Evolutionary conservation across 108 stramenopile species (phyloP).

Genomic region (Fragilaria crotonensis): DNA sequence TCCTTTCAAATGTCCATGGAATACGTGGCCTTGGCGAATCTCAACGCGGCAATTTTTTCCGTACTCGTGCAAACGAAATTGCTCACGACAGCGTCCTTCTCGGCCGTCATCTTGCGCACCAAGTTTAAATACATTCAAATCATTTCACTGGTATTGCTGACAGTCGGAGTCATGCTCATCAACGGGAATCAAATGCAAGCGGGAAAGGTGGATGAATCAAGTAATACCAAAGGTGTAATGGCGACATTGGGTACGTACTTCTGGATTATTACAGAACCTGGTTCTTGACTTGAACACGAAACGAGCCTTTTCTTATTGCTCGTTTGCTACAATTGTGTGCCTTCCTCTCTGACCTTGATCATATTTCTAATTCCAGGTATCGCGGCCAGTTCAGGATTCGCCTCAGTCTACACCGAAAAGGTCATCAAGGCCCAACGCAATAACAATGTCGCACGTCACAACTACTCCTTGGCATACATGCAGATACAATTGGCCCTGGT

Average conservation of each 20-base stretch:
- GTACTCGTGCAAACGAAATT: slow-evolving; percentile 93
- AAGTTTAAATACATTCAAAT: slow-evolving; percentile 65
- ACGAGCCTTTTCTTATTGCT: not conserved
- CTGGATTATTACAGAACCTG: too few relatives aligned
- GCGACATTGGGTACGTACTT: slow-evolving; percentile 34
- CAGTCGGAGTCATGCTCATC: slow-evolving; percentile 87
- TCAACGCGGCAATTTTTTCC: slow-evolving; percentile 89
- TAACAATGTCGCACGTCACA: slow-evolving; percentile 6
- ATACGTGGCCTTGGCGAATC: slow-evolving; percentile 88
- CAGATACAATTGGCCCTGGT: slow-evolving; percentile 58
- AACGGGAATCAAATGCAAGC: slow-evolving; percentile 32
- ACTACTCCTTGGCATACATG: slow-evolving; percentile 35
- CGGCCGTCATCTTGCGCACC: slow-evolving; percentile 76
- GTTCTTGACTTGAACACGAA: too few relatives aligned
- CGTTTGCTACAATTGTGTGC: not conserved
- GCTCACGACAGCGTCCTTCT: slow-evolving; percentile 79
- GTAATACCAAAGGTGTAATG: slow-evolving; percentile 26
- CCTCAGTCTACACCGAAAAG: slow-evolving; percentile 93
- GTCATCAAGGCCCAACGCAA: slow-evolving; percentile 78
- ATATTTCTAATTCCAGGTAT: slow-evolving; percentile 46
- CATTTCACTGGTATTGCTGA: slow-evolving; percentile 76
- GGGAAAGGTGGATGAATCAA: not conserved
- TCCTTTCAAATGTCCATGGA: slow-evolving; percentile 93
- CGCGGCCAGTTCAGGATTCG: slow-evolving; percentile 87
- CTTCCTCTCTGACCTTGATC: not conserved